Conservation (phyloP, 306 rosid genomes). For the Quercus parvula region DNA sequence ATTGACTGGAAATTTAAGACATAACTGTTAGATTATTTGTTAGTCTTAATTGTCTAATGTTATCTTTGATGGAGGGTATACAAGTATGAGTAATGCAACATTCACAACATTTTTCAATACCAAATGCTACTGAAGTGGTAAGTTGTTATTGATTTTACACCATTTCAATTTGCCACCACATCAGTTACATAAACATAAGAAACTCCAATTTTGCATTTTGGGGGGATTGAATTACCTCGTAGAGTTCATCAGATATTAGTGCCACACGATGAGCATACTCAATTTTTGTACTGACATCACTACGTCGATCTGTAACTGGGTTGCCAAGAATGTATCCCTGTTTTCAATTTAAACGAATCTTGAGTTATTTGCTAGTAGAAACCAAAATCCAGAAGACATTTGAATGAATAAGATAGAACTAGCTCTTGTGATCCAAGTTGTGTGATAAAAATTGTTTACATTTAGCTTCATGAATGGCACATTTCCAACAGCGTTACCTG, state of each 20-base stretch:
- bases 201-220: too few species aligned
- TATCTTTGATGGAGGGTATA: background rate
- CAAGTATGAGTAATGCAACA: too few species aligned
- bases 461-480: constrained; percentile 4
- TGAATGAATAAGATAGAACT: too few species aligned
- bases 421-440: background rate
- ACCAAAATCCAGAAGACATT: background rate
- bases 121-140: too few species aligned
- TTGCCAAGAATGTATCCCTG: constrained; percentile 29
- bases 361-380: background rate
- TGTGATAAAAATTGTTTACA: constrained; percentile 3
- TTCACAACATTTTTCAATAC: too few species aligned
- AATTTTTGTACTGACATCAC: constrained; percentile 8
- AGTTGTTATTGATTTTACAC: too few species aligned
- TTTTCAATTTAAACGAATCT: background rate
- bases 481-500: constrained; percentile 6
- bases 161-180: too few species aligned
- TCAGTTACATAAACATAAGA: too few species aligned
- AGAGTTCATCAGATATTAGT: constrained; percentile 27
- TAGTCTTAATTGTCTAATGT: background rate
- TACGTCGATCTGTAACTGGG: constrained; percentile 11
- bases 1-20: background rate
- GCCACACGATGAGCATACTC: constrained; percentile 24
- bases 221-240: constrained; percentile 9
- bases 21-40: too few species aligned